Percentiles rank a stretch among this genome's conserved stretches.
Evolutionary conservation across 441 rosid species (phyloP).

Genomic region (Adansonia rubrostipa): DNA sequence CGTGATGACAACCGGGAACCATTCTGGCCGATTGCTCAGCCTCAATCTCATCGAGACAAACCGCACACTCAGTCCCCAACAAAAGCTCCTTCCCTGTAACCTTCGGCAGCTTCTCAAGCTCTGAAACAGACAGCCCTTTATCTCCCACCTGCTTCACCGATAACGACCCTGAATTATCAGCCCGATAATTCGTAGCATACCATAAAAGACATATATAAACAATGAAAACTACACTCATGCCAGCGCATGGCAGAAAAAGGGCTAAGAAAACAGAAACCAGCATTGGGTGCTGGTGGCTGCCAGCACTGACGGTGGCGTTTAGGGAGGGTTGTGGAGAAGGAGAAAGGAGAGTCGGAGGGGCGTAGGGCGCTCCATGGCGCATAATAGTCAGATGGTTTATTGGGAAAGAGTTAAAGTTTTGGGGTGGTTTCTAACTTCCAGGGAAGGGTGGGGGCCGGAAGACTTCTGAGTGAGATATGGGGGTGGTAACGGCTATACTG

Average conservation of each 20-base stretch:
- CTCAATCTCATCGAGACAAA: slow-evolving; percentile 79
- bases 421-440: neutral
- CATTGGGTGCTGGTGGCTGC: slow-evolving; percentile 40
- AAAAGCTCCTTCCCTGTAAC: slow-evolving; percentile 66
- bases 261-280: slow-evolving; percentile 59
- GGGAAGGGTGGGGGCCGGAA: neutral
- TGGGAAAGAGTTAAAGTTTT: neutral
- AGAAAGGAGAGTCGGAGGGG: slow-evolving; percentile 31
- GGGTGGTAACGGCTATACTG: slow-evolving; percentile 26
- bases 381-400: slow-evolving; percentile 27
- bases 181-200: slow-evolving; percentile 40
- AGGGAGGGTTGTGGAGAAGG: slow-evolving; percentile 44
- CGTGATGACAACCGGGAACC: slow-evolving; percentile 85
- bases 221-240: slow-evolving; percentile 61
- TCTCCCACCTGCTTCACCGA: slow-evolving; percentile 33
- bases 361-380: slow-evolving; percentile 45
- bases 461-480: too few species aligned
- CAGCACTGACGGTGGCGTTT: slow-evolving; percentile 2
- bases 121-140: slow-evolving; percentile 56
- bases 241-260: slow-evolving; percentile 67
- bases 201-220: slow-evolving; percentile 62
- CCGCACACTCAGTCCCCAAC: slow-evolving; percentile 72
- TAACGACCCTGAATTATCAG: neutral
- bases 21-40: slow-evolving; percentile 55
- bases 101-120: slow-evolving; percentile 70